These are phyloP conservation scores for Casuarina equisetifolia DNA, from an alignment of 306 rosid species.

Conservation along the genomic window DNA sequence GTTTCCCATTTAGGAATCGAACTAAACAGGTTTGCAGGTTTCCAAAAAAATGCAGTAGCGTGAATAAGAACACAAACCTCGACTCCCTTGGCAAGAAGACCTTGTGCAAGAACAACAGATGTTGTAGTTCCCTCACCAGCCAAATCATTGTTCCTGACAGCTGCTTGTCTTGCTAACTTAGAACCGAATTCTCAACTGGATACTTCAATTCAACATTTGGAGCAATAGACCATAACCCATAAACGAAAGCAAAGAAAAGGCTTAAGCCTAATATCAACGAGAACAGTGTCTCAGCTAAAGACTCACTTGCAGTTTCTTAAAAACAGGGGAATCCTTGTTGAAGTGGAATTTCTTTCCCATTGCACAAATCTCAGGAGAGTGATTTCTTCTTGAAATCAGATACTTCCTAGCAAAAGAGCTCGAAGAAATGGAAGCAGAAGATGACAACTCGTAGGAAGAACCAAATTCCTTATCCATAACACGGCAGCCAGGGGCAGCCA, in stretches of 20 bases:
- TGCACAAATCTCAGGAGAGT: slow-evolving; percentile 57
- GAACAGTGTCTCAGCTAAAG: not conserved
- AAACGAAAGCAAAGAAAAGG: not conserved
- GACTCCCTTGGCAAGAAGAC: slow-evolving; percentile 97
- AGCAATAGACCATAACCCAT: slow-evolving; percentile 41
- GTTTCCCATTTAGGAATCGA: not conserved
- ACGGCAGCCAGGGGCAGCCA: no score
- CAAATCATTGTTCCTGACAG: slow-evolving; percentile 95
- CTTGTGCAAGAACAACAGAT: slow-evolving; percentile 98
- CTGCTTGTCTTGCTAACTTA: slow-evolving; percentile 96
- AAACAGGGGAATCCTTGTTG: slow-evolving; percentile 87
- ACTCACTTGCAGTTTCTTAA: slow-evolving; percentile 72
- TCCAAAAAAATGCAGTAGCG: not conserved
- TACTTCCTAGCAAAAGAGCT: slow-evolving; percentile 35
- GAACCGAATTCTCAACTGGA: slow-evolving; percentile 99
- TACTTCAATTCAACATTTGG: slow-evolving; percentile 95
- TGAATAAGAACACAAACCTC: slow-evolving; percentile 40
- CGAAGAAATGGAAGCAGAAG: no score
- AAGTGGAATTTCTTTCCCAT: slow-evolving; percentile 97
- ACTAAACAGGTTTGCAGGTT: not conserved
- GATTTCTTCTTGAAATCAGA: slow-evolving; percentile 38
- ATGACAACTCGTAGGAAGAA: no score
- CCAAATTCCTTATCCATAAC: no score
- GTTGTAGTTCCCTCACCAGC: slow-evolving; percentile 99
- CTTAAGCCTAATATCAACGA: not conserved